These are phyloP conservation scores for Coix lacrymajobi DNA, from an alignment of 176 grass and related monocot genomes.

Conservation along the genomic window DNA sequence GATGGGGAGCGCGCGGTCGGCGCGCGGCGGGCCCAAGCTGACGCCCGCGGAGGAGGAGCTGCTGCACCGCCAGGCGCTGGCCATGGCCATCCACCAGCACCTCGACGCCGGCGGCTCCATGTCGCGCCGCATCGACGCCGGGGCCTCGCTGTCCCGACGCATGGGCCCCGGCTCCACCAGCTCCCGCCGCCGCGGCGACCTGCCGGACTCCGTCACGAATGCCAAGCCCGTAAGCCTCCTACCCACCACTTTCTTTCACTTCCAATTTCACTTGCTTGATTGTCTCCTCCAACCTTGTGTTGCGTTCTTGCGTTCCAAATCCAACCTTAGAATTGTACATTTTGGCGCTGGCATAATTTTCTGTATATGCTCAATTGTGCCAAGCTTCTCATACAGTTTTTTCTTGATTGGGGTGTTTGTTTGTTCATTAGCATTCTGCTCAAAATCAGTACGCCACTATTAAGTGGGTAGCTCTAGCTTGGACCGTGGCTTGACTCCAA, in stretches of 20 bases:
- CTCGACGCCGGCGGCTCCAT: slow-evolving; percentile 89
- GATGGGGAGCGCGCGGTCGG: slow-evolving; percentile 44
- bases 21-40: slow-evolving; percentile 52
- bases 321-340: background rate
- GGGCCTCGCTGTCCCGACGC: slow-evolving; percentile 45
- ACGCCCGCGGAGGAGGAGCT: slow-evolving; percentile 85
- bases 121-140: slow-evolving; percentile 65
- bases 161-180: slow-evolving; percentile 61
- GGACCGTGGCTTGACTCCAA: background rate
- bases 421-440: slow-evolving; percentile 9
- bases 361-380: background rate
- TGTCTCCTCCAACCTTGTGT: background rate
- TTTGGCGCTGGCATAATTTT: background rate
- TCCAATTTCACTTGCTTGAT: background rate
- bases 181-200: slow-evolving; percentile 67
- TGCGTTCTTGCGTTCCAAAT: slow-evolving; percentile 8
- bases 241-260: background rate
- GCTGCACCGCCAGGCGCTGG: slow-evolving; percentile 86
- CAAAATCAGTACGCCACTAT: slow-evolving; percentile 5
- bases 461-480: background rate
- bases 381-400: background rate
- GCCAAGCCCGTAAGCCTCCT: slow-evolving; percentile 44
- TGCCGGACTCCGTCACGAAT: slow-evolving; percentile 70
- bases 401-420: slow-evolving; percentile 27
- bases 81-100: slow-evolving; percentile 91